These are phyloP conservation scores for Penicillium diatomitis DNA, from an alignment of 495 filamentous ascomycete genomes.

Conservation along the genomic window DNA sequence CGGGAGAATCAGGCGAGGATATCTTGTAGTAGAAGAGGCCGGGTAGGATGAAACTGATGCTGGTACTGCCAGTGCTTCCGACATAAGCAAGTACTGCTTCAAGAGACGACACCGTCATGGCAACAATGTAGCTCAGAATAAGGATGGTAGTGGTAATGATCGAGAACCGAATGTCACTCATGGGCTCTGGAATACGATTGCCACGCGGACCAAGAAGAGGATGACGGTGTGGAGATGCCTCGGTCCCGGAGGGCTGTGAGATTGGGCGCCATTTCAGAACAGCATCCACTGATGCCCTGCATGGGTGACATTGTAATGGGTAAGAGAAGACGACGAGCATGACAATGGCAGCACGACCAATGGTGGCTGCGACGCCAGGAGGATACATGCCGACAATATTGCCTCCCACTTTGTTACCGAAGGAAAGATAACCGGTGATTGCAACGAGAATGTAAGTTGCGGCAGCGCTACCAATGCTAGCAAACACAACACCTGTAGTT, in stretches of 20 bases:
- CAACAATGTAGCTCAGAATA: constrained; percentile 72
- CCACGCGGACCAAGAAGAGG: constrained; percentile 31
- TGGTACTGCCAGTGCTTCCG: constrained; percentile 85
- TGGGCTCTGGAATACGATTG: constrained; percentile 40
- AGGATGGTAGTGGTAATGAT: constrained; percentile 80
- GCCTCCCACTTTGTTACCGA: constrained; percentile 73
- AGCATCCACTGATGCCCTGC: constrained; percentile 85
- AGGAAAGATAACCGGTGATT: constrained; percentile 91
- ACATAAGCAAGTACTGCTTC: constrained; percentile 92
- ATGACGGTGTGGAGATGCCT: constrained; percentile 37
- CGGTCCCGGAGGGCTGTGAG: constrained; percentile 24
- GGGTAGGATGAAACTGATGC: constrained; percentile 92
- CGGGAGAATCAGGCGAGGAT: constrained; percentile 68
- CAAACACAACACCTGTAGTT: constrained; percentile 68
- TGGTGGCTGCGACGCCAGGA: constrained; percentile 73
- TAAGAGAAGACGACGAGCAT: constrained; percentile 96
- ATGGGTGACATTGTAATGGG: constrained; percentile 90
- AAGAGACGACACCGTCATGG: constrained; percentile 82
- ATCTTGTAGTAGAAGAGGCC: constrained; percentile 99
- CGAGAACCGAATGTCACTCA: constrained; percentile 85
- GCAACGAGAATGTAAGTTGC: constrained; percentile 82
- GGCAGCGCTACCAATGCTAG: constrained; percentile 74
- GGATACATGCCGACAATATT: constrained; percentile 94
- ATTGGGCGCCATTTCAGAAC: constrained; percentile 83
- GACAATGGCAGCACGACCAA: constrained; percentile 91